A percentile compares a stretch with the other conserved stretches of the same genome.
These are phyloP conservation scores for Ailanthus altissimus DNA, from an alignment of 345 rosid species.

Conservation along the genomic window DNA sequence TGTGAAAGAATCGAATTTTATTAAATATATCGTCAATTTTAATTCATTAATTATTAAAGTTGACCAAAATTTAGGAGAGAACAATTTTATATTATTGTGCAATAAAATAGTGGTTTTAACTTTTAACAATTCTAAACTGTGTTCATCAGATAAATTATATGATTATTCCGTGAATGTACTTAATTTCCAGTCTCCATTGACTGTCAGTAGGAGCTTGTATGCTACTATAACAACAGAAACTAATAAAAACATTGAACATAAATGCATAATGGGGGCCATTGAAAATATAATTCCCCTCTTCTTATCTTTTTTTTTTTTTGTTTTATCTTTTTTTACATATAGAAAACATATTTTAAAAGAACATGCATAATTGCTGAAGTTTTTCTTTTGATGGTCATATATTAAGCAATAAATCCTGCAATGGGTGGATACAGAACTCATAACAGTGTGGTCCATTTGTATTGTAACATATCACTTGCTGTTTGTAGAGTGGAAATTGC, in stretches of 20 bases:
- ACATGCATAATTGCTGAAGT: no score
- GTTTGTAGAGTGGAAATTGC: conserved; percentile 4
- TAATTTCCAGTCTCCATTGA: conserved; percentile 3
- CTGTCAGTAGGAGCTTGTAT: conserved; percentile 8
- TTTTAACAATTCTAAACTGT: neutral
- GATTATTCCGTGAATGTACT: conserved; percentile 7
- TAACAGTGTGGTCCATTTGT: neutral
- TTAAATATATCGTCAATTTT: no score
- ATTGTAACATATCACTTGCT: neutral
- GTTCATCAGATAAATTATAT: neutral
- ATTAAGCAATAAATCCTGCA: neutral
- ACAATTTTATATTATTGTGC: neutral
- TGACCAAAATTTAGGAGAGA: no score
- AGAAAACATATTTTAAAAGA: no score
- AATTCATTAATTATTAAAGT: no score
- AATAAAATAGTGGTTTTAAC: conserved; percentile 3
- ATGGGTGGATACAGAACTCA: neutral
- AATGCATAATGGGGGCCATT: neutral
- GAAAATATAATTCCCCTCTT: neutral
- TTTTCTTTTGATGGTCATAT: neutral
- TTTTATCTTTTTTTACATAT: no score
- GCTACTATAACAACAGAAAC: neutral
- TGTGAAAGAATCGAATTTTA: no score
- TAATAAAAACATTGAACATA: conserved; percentile 5
- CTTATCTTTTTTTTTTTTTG: no score